Evolutionary conservation across 2,329 filamentous ascomycete species (phyloP).

Genomic region (Epichloe bromicola): DNA sequence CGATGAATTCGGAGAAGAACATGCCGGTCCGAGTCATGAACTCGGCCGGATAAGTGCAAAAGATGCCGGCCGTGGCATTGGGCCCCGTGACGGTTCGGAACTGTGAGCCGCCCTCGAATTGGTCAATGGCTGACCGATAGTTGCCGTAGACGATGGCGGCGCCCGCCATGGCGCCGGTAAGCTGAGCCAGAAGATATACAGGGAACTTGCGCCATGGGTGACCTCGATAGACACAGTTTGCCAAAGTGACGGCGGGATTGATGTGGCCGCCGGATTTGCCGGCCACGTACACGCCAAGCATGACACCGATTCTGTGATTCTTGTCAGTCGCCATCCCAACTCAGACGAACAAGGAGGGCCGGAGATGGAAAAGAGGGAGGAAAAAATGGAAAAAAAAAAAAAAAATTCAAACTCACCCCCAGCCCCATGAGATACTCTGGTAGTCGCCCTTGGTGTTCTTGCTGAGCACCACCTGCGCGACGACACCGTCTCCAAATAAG

Average conservation of each 20-base stretch:
- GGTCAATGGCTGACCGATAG: conserved; percentile 51
- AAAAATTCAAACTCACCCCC: conserved; percentile 26
- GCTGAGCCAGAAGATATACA: conserved; percentile 51
- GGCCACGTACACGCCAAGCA: conserved; percentile 55
- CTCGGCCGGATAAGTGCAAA: conserved; percentile 60
- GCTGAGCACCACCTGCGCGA: conserved; percentile 55
- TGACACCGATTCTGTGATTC: conserved; percentile 43
- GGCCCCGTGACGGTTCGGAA: conserved; percentile 47
- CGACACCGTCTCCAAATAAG: conserved; percentile 57
- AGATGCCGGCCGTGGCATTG: conserved; percentile 55
- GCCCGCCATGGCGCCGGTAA: conserved; percentile 53
- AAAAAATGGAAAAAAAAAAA: too few species aligned
- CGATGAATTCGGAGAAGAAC: conserved; percentile 62
- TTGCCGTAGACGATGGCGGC: conserved; percentile 48
- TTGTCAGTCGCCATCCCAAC: neutral
- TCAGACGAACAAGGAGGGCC: too few species aligned
- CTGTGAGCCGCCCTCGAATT: conserved; percentile 45
- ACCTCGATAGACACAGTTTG: conserved; percentile 54
- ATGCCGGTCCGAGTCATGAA: conserved; percentile 55
- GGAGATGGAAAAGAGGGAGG: neutral
- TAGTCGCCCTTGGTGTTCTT: conserved; percentile 32
- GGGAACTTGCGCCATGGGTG: conserved; percentile 59
- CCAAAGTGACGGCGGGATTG: conserved; percentile 58
- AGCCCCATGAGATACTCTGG: conserved; percentile 36
- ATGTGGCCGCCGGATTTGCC: conserved; percentile 55